phyloP scores from a whole-genome alignment of 805 yeast species.

The Candida mattraensis region DNA sequence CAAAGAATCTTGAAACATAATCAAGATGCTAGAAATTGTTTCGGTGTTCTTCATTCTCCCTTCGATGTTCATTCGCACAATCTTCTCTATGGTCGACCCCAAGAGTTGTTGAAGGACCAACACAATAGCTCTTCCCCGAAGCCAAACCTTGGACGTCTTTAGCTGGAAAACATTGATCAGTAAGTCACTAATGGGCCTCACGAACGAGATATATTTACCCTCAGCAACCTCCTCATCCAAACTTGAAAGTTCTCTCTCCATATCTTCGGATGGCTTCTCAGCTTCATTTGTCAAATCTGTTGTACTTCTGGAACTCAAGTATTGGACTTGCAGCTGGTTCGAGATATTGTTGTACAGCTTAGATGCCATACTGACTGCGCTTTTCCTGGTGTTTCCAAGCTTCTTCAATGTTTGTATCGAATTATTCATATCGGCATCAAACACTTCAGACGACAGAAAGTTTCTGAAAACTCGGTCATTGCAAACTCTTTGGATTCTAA shows the following conservation, averaged over 20 bases:
- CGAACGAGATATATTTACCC: conserved; percentile 46
- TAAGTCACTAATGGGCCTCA: conserved; percentile 79
- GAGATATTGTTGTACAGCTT: conserved; percentile 33
- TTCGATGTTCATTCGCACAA: conserved; percentile 47
- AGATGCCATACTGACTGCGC: conserved; percentile 30
- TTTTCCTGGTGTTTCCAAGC: conserved; percentile 12
- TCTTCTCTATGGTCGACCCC: conserved; percentile 81
- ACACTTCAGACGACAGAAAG: conserved; percentile 74
- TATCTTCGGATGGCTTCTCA: conserved; percentile 34
- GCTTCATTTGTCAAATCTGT: conserved; percentile 12
- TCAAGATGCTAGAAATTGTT: conserved; percentile 42
- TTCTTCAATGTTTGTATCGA: conserved; percentile 11
- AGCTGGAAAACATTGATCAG: conserved; percentile 69
- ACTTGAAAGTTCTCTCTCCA: conserved; percentile 54
- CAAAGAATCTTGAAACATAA: conserved; percentile 29
- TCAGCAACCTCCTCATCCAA: conserved; percentile 40
- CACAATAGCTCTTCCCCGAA: conserved; percentile 80
- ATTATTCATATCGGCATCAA: conserved; percentile 33
- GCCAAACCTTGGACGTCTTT: conserved; percentile 63
- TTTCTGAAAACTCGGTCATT: conserved; percentile 68
- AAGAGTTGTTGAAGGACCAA: conserved; percentile 80
- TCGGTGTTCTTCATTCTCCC: conserved; percentile 41
- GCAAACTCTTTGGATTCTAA: conserved; percentile 69
- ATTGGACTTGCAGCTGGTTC: conserved; percentile 22
- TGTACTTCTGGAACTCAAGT: conserved; percentile 1